Percentiles rank a stretch among this genome's conserved stretches.
These are phyloP conservation scores for Scedosporium boydii DNA, from an alignment of 2,329 filamentous ascomycete species.

Conservation along the genomic window DNA sequence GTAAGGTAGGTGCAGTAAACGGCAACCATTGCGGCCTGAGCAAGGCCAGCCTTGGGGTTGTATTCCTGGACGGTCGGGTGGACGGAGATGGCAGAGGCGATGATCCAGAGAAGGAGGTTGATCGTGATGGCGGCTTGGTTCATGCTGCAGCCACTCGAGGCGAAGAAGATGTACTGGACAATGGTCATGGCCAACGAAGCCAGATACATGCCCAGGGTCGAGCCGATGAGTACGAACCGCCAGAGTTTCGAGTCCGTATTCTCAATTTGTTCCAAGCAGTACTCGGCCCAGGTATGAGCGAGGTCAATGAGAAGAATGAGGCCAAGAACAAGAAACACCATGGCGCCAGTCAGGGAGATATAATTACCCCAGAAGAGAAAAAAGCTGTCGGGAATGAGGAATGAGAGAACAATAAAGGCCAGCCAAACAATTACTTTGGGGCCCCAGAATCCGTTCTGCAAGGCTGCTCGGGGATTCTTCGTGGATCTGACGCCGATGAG, in stretches of 20 bases:
- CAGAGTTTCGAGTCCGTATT: constrained; percentile 75
- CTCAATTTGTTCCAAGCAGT: constrained; percentile 90
- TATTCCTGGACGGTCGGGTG: constrained; percentile 84
- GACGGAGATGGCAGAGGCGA: constrained; percentile 75
- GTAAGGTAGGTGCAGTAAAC: constrained; percentile 98
- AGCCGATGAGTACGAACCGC: constrained; percentile 81
- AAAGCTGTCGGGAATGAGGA: constrained; percentile 90
- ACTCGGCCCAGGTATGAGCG: constrained; percentile 94
- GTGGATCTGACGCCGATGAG: constrained; percentile 81
- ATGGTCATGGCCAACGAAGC: constrained; percentile 88
- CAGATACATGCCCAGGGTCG: constrained; percentile 88
- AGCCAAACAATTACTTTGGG: constrained; percentile 91
- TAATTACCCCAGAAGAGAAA: constrained; percentile 97
- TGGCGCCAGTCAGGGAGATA: constrained; percentile 76
- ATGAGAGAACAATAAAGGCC: constrained; percentile 76
- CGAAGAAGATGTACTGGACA: constrained; percentile 96
- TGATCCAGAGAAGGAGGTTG: constrained; percentile 76
- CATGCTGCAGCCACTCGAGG: constrained; percentile 72
- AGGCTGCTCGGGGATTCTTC: constrained; percentile 73
- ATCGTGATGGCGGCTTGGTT: constrained; percentile 94
- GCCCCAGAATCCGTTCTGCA: constrained; percentile 99
- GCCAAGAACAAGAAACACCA: constrained; percentile 87
- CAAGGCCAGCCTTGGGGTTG: constrained; percentile 87
- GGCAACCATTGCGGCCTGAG: constrained; percentile 95
- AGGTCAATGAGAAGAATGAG: constrained; percentile 89